Conservation (phyloP, 306 rosid species). For the Vachellia pachyceras region DNA sequence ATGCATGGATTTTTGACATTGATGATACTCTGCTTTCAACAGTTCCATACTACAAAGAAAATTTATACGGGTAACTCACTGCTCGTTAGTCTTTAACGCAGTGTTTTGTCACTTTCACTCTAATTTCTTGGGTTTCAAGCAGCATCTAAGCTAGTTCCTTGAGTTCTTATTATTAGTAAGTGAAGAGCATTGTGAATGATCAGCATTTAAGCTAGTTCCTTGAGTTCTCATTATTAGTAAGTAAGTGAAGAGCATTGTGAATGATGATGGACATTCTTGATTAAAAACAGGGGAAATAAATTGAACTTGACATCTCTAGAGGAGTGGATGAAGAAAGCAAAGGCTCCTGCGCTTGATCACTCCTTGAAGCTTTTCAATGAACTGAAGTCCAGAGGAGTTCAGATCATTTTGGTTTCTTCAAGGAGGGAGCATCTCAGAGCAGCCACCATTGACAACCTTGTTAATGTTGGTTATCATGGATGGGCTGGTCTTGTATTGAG, state of each 20-base stretch:
- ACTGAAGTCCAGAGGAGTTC: conserved; percentile 60
- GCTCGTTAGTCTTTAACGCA: background rate
- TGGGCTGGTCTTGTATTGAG: conserved; percentile 63
- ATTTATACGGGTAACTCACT: conserved; percentile 51
- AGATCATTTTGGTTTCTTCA: conserved; percentile 63
- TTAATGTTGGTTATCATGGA: conserved; percentile 65
- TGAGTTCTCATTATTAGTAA: too few relatives aligned
- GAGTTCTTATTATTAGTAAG: too few relatives aligned
- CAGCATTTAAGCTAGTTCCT: too few relatives aligned
- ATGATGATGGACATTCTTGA: conserved; percentile 5
- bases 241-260: background rate
- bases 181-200: too few relatives aligned
- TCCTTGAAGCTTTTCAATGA: conserved; percentile 61
- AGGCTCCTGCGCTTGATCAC: conserved; percentile 66
- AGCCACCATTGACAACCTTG: conserved; percentile 66
- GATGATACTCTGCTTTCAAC: conserved; percentile 71
- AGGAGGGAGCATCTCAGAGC: conserved; percentile 71
- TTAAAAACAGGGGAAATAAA: conserved; percentile 53
- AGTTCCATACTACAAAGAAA: conserved; percentile 60
- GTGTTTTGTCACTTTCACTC: background rate
- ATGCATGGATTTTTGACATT: conserved; percentile 81
- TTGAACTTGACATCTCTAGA: conserved; percentile 61
- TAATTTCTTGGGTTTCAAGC: background rate
- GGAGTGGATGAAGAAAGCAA: conserved; percentile 60
- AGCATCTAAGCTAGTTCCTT: too few relatives aligned